Base-by-base conservation (phyloP, 306 rosid species). In the Erythrophleum fordii region DNA sequence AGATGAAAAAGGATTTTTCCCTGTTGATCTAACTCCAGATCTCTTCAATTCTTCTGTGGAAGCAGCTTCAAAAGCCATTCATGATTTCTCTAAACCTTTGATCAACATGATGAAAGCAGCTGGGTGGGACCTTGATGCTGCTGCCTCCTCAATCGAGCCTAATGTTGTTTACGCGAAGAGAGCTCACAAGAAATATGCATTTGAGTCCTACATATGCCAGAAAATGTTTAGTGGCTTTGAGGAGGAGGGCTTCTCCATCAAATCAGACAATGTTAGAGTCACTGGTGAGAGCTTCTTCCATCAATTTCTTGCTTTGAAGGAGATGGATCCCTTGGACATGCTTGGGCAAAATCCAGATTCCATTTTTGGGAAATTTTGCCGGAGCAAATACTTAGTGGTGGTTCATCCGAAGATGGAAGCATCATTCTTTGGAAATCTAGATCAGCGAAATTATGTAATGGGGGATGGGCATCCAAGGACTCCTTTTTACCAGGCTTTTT, bases 81-180 rank as follows among this genome's bases (percentile, higher is more conserved):
- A 96, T 61, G 99, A 96, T 81, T 96, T 96, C 83, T 92, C 97
- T n/a, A 96, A 96, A 81, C 99, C 98, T 12, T 76, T 96, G 87
- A 96, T 96, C 79, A 96, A 93, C 88, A 96, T 96, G 99, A 92
- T 96, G 99, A 96, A 96, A 88, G 99, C 98, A 7, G 98, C 99
- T 76, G 98, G 97, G 56, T 96, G 99, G 99, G 98, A 96, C 90
- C 99, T 96, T 39, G 99, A 96, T 83, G 90, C 99, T 64, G 99
- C 99, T 25, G 98, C 99, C 46, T 86, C 85, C 87, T 93, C 99
- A 11, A 92, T 96, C 0, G 99, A 93, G 77, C 92, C 95, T 2
- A 74, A 86, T 58, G 93, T 93, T 46, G 87, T 86, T 72, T 96
- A 96, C 77, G 96, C 97, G 1, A 96, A 90, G 88, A 90, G 99